These are phyloP conservation scores for Leccinum barrowsii DNA, from an alignment of 768 basidiomycete genomes.

Conservation along the genomic window DNA sequence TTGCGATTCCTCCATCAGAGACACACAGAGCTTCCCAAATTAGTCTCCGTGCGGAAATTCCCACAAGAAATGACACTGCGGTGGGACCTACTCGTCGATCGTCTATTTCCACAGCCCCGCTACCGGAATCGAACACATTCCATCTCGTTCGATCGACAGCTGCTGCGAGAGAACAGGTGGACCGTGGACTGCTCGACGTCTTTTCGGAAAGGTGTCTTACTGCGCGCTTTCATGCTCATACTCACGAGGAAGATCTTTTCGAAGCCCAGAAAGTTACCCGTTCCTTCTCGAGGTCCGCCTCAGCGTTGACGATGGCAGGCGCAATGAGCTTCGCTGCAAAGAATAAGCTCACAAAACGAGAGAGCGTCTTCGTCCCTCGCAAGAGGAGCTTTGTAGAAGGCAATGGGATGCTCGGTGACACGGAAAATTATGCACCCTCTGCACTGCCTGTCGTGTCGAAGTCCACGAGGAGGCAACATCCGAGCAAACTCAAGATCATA, in stretches of 20 bases:
- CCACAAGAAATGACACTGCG: conserved; percentile 16
- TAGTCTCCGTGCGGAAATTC: conserved; percentile 20
- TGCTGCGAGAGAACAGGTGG: conserved; percentile 64
- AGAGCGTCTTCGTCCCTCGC: conserved; percentile 65
- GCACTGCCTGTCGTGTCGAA: conserved; percentile 8
- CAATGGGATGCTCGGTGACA: conserved; percentile 13
- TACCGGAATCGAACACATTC: conserved; percentile 47
- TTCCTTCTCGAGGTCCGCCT: conserved; percentile 52
- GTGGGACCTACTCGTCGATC: conserved; percentile 50
- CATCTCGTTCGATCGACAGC: conserved; percentile 66
- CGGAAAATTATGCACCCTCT: conserved; percentile 9
- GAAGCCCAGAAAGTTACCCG: conserved; percentile 45
- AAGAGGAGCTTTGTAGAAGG: conserved; percentile 46
- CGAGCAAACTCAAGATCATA: conserved; percentile 29
- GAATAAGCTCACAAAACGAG: conserved; percentile 58
- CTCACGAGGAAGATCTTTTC: conserved; percentile 63
- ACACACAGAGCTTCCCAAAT: conserved; percentile 7
- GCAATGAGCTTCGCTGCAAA: conserved; percentile 52
- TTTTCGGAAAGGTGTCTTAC: conserved; percentile 69
- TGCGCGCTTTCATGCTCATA: conserved; percentile 62
- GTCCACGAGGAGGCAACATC: conserved; percentile 21
- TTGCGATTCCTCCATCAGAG: not conserved
- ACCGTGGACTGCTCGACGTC: conserved; percentile 76
- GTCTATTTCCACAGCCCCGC: conserved; percentile 54
- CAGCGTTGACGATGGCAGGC: conserved; percentile 57